Conservation (phyloP, 106 monocot genomes). For the Triglochin maritima region DNA sequence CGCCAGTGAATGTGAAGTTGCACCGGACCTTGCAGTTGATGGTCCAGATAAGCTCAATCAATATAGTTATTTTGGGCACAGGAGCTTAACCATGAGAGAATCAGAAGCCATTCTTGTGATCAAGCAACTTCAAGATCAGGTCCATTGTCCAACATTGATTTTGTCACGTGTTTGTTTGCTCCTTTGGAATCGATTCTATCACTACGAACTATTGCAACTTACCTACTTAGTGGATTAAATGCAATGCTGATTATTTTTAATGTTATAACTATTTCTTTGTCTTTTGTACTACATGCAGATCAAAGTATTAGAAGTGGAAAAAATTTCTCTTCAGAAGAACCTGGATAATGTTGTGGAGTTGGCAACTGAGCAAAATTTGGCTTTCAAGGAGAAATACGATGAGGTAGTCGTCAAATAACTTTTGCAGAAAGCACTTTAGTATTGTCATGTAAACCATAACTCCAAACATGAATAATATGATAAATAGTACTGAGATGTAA, state of each 20-base stretch:
- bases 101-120: slow-evolving; percentile 56
- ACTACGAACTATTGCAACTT: neutral
- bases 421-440: neutral
- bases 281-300: slow-evolving; percentile 17
- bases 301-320: slow-evolving; percentile 45
- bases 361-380: slow-evolving; percentile 47
- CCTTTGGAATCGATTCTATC: neutral
- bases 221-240: neutral
- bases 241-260: too few relatives aligned
- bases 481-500: neutral
- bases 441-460: neutral
- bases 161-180: neutral
- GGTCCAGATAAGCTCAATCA: slow-evolving; percentile 8
- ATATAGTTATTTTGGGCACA: slow-evolving; percentile 11
- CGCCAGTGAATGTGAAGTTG: slow-evolving; percentile 6
- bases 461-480: too few relatives aligned
- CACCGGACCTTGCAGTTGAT: neutral
- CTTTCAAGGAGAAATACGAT: slow-evolving; percentile 41
- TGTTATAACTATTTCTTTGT: neutral
- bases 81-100: slow-evolving; percentile 41
- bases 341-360: slow-evolving; percentile 52
- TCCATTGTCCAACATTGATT: slow-evolving; percentile 1
- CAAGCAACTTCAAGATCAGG: slow-evolving; percentile 71
- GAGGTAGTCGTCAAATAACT: slow-evolving; percentile 26
- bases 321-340: slow-evolving; percentile 29